phyloP scores from a whole-genome alignment of 179 eudicot species.

The Patellifolia procumbens region DNA sequence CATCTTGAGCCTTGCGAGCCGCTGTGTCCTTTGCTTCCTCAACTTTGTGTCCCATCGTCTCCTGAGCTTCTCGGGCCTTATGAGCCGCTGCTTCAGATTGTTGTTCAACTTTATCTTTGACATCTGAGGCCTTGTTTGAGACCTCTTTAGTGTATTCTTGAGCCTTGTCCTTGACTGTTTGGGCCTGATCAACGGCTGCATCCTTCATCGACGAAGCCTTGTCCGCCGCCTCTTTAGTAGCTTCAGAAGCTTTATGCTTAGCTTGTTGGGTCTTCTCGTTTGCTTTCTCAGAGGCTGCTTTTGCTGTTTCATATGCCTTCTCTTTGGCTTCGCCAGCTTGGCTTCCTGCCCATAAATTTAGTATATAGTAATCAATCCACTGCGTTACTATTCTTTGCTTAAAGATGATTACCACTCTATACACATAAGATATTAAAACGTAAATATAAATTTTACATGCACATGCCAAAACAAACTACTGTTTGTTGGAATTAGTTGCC shows the following conservation, averaged over 20 bases:
- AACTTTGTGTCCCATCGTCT: slow-evolving; percentile 8
- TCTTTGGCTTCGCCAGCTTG: slow-evolving; percentile 28
- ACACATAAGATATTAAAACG: too few relatives aligned
- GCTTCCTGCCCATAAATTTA: too few relatives aligned
- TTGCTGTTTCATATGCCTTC: slow-evolving; percentile 27
- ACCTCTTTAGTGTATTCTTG: slow-evolving; percentile 21
- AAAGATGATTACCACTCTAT: too few relatives aligned
- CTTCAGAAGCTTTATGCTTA: slow-evolving; percentile 21
- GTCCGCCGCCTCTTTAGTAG: slow-evolving; percentile 9
- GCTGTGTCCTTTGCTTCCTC: slow-evolving; percentile 24
- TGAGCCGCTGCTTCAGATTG: not conserved
- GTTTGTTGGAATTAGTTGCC: too few relatives aligned
- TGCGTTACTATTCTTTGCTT: too few relatives aligned
- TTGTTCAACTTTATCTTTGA: slow-evolving; percentile 17
- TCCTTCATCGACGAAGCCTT: slow-evolving; percentile 30
- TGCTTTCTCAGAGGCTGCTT: slow-evolving; percentile 19
- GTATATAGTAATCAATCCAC: too few relatives aligned
- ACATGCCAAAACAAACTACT: not conserved
- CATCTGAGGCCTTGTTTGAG: not conserved
- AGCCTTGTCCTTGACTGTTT: slow-evolving; percentile 24
- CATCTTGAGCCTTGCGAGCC: slow-evolving; percentile 15
- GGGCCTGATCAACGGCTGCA: not conserved
- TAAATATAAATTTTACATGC: too few relatives aligned
- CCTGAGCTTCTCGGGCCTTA: slow-evolving; percentile 26
- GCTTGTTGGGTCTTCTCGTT: slow-evolving; percentile 26